phyloP scores from a whole-genome alignment of 768 basidiomycete genomes.

The Filobasidium wieringae region DNA sequence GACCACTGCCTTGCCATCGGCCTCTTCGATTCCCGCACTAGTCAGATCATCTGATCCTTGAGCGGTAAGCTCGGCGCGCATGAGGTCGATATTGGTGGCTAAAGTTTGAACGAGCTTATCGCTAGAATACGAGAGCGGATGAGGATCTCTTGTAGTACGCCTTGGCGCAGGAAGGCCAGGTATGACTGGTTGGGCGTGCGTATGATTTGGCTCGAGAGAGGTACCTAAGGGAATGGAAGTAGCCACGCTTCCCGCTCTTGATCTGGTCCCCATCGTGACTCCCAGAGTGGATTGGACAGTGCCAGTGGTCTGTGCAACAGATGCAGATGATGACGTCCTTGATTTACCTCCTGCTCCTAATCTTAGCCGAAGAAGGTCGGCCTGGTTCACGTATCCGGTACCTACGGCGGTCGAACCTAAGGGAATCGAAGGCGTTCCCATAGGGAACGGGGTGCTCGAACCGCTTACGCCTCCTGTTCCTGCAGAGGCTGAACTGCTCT shows the following conservation, averaged over 20 bases:
- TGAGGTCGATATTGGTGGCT: conserved; percentile 63
- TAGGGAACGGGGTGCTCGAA: conserved; percentile 7
- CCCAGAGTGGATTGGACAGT: no score
- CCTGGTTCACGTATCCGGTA: conserved; percentile 11
- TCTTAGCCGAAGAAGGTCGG: conserved; percentile 7
- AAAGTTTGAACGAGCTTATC: conserved; percentile 53
- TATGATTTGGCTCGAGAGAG: conserved; percentile 33
- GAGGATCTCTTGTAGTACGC: conserved; percentile 17
- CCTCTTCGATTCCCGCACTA: background rate
- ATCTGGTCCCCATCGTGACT: conserved; percentile 33
- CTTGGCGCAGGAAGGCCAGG: conserved; percentile 15
- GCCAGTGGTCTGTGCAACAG: no score
- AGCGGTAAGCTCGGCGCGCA: conserved; percentile 63
- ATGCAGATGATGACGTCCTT: no score
- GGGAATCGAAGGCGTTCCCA: conserved; percentile 39
- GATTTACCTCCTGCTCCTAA: conserved; percentile 13
- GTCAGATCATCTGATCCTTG: conserved; percentile 43
- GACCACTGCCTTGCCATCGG: conserved; percentile 42
- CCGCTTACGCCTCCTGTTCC: background rate
- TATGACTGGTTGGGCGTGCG: no score
- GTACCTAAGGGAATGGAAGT: conserved; percentile 23
- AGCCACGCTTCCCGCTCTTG: background rate
- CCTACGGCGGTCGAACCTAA: conserved; percentile 21
- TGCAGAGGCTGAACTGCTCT: conserved; percentile 46
- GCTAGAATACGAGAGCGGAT: conserved; percentile 54